Conservation (phyloP, 179 eudicot species). For the Sideroxylon spinosum region DNA sequence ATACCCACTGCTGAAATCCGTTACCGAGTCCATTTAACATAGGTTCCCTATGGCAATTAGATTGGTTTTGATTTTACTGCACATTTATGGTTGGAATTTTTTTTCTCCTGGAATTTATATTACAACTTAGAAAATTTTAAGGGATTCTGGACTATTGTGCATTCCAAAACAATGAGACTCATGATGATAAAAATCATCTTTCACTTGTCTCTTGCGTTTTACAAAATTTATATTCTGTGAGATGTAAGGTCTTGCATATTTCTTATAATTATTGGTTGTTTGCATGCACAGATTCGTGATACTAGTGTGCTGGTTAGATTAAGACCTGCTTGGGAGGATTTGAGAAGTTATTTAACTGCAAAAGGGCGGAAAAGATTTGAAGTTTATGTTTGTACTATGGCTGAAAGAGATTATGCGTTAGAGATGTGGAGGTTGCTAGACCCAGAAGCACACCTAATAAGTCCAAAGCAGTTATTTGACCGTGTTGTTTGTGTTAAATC, state of each 20-base stretch:
- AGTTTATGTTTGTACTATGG: slow-evolving; percentile 97
- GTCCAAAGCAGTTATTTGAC: slow-evolving; percentile 50
- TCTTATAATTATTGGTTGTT: neutral
- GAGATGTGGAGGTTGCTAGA: slow-evolving; percentile 99
- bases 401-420: slow-evolving; percentile 92
- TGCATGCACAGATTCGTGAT: slow-evolving; percentile 65
- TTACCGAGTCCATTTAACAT: no score
- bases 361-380: slow-evolving; percentile 91
- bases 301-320: slow-evolving; percentile 92
- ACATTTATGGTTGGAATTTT: neutral
- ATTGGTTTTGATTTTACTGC: neutral
- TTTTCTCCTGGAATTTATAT: neutral
- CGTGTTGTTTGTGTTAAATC: slow-evolving; percentile 89
- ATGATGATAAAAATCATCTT: neutral
- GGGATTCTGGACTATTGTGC: slow-evolving; percentile 2
- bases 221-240: neutral
- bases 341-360: slow-evolving; percentile 73
- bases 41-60: neutral
- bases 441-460: slow-evolving; percentile 71
- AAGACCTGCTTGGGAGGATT: slow-evolving; percentile 98
- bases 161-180: neutral
- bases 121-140: neutral
- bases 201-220: neutral
- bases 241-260: neutral
- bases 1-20: no score